Evolutionary conservation across 2,329 filamentous ascomycete genomes (phyloP).

Genomic region (Cytospora mali): DNA sequence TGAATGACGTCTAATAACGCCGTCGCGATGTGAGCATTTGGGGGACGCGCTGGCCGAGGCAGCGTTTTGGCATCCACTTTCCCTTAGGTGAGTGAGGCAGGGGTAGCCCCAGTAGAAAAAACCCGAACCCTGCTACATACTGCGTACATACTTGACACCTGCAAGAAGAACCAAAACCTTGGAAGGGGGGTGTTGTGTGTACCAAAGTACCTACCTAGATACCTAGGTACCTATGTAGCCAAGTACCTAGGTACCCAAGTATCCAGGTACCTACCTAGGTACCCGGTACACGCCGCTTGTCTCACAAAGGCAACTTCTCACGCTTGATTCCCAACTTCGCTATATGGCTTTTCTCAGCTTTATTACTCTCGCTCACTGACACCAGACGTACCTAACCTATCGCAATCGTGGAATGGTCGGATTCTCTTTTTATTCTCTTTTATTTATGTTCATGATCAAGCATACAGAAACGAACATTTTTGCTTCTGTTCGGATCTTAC

Average conservation of each 20-base stretch:
- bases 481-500: background rate
- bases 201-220: no score
- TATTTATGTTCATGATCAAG: background rate
- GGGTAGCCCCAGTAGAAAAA: background rate
- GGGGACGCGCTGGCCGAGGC: conserved; percentile 16
- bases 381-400: background rate
- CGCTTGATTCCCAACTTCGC: background rate
- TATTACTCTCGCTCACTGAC: background rate
- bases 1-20: conserved; percentile 11
- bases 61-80: conserved; percentile 8
- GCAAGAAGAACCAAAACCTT: background rate
- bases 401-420: background rate
- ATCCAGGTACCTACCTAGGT: background rate
- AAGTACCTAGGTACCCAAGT: background rate
- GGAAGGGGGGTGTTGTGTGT: no score
- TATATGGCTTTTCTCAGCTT: background rate
- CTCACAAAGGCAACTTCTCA: background rate
- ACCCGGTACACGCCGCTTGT: background rate
- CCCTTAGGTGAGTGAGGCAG: background rate
- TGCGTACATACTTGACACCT: background rate
- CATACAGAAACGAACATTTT: background rate
- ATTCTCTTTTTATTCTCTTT: background rate
- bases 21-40: conserved; percentile 11
- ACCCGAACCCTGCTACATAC: conserved; percentile 1
- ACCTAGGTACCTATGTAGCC: background rate